Conservation (phyloP, 1,284 basidiomycete species). For the Porodaedalea pini region DNA sequence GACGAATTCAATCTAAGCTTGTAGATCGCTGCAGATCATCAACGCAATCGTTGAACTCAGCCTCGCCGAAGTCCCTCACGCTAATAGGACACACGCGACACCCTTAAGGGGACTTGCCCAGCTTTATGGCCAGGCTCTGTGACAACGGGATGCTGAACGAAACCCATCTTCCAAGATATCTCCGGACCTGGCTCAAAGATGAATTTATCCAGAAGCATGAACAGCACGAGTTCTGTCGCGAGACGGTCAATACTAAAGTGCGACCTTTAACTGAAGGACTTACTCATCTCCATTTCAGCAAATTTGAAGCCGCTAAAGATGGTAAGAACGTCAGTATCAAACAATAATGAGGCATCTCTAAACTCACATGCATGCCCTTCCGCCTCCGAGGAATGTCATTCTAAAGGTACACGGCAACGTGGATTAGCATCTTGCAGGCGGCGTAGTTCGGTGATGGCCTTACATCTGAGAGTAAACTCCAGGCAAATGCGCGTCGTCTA, state of each 20-base stretch:
- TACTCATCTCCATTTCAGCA: constrained; percentile 20
- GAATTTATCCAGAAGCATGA: constrained; percentile 19
- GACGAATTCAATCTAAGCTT: too few species aligned
- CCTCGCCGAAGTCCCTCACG: too few species aligned
- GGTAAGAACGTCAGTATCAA: neutral
- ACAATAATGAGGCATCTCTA: too few species aligned
- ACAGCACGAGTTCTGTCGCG: constrained; percentile 15
- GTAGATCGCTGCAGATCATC: too few species aligned
- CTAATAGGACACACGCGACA: too few species aligned
- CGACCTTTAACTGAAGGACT: neutral
- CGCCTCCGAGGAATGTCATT: constrained; percentile 22
- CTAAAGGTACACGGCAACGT: too few species aligned
- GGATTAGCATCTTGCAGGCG: too few species aligned
- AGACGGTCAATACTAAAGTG: too few species aligned
- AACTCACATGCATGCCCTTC: constrained; percentile 22
- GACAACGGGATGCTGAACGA: constrained; percentile 5
- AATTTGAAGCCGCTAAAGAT: constrained; percentile 19
- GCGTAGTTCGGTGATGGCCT: too few species aligned
- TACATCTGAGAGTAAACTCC: constrained; percentile 25
- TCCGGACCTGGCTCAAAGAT: constrained; percentile 14
- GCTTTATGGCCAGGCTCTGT: neutral
- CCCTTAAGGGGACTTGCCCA: constrained; percentile 6
- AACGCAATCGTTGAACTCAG: too few species aligned
- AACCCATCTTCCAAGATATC: constrained; percentile 12
- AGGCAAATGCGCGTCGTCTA: constrained; percentile 18